Conservation (phyloP, 805 yeast species). For the Priceomyces haplophilus region DNA sequence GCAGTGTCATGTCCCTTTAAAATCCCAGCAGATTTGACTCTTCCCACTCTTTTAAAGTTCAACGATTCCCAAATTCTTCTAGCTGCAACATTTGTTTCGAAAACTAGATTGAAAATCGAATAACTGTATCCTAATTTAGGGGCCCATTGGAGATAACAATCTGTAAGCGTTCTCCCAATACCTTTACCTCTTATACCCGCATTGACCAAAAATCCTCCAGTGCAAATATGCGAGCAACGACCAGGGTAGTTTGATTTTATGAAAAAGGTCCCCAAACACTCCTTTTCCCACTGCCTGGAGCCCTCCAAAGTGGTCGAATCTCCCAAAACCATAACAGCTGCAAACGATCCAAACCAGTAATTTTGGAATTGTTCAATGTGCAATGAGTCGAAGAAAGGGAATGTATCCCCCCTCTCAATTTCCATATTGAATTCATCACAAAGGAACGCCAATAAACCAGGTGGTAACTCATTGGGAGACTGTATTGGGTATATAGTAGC, state of each 20-base stretch:
- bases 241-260: conserved; percentile 91
- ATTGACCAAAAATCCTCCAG: conserved; percentile 84
- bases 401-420: conserved; percentile 82
- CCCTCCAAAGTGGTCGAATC: conserved; percentile 50
- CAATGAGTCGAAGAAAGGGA: conserved; percentile 79
- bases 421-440: conserved; percentile 94
- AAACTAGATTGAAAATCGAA: conserved; percentile 78
- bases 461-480: conserved; percentile 65
- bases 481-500: conserved; percentile 90
- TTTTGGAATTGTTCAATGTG: conserved; percentile 72
- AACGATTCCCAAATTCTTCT: conserved; percentile 72
- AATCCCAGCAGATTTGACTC: conserved; percentile 83
- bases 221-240: conserved; percentile 87
- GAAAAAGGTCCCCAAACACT: conserved; percentile 84
- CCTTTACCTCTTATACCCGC: conserved; percentile 92
- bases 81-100: conserved; percentile 84
- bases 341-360: conserved; percentile 86
- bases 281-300: conserved; percentile 82
- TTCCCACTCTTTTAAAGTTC: conserved; percentile 75
- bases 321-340: conserved; percentile 78
- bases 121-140: conserved; percentile 84
- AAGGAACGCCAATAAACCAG: conserved; percentile 71
- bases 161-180: conserved; percentile 80
- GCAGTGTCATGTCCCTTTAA: conserved; percentile 80
- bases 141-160: conserved; percentile 88